These are phyloP conservation scores for Aquilaria malaccensis DNA, from an alignment of 345 rosid species.

Conservation along the genomic window DNA sequence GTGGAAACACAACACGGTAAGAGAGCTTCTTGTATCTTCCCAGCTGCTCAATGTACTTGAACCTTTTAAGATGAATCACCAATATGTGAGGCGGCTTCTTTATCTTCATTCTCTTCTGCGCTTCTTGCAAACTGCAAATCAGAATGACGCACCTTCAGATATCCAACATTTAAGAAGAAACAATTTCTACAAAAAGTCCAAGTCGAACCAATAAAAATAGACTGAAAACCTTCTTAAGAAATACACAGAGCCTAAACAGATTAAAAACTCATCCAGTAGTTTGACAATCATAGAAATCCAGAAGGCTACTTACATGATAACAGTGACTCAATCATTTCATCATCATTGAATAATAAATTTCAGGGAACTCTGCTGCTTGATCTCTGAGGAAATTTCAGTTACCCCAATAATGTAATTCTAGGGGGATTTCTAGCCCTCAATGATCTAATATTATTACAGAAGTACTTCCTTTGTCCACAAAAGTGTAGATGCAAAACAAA, in stretches of 20 bases:
- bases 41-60: slow-evolving; percentile 93
- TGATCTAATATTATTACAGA: no score
- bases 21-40: slow-evolving; percentile 95
- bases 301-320: no score
- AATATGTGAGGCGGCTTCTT: slow-evolving; percentile 92
- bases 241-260: neutral
- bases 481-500: no score
- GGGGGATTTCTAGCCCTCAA: no score
- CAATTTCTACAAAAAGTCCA: neutral
- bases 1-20: slow-evolving; percentile 86
- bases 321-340: no score
- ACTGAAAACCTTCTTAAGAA: neutral
- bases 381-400: no score
- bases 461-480: no score
- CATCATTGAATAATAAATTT: no score
- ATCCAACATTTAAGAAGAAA: neutral
- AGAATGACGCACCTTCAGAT: neutral
- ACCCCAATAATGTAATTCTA: no score
- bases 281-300: neutral
- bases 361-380: no score
- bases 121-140: slow-evolving; percentile 94
- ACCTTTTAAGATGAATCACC: slow-evolving; percentile 91
- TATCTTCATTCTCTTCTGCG: slow-evolving; percentile 98
- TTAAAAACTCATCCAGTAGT: neutral
- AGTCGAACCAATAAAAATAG: neutral